Conservation (phyloP, 2,329 filamentous ascomycete species). For the Geosmithia morbida region DNA sequence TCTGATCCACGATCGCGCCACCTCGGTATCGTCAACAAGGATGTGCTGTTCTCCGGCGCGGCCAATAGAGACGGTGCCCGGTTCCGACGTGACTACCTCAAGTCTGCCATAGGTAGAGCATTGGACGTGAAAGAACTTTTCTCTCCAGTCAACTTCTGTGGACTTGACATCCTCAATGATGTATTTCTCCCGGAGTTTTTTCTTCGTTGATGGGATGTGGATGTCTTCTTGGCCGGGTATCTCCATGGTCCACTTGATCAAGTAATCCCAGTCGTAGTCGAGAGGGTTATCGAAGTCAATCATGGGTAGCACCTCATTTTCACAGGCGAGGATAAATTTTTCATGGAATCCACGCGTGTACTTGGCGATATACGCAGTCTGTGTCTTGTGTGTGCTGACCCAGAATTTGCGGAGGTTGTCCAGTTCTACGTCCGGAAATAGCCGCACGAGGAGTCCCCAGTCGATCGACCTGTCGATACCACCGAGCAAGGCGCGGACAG, state of each 20-base stretch:
- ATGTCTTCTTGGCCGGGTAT: constrained; percentile 30
- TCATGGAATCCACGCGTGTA: constrained; percentile 48
- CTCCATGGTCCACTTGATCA: constrained; percentile 53
- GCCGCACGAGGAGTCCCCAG: constrained; percentile 41
- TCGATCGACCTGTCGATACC: constrained; percentile 45
- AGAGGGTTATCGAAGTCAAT: constrained; percentile 49
- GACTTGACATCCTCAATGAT: constrained; percentile 19
- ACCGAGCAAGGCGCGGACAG: constrained; percentile 42
- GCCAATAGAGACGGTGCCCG: constrained; percentile 17
- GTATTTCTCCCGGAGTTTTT: constrained; percentile 27
- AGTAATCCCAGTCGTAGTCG: constrained; percentile 51
- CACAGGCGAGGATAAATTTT: constrained; percentile 51
- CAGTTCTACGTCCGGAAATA: constrained; percentile 39
- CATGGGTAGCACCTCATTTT: constrained; percentile 40
- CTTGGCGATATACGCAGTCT: constrained; percentile 36
- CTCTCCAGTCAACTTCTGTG: constrained; percentile 31
- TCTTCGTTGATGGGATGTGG: constrained; percentile 31
- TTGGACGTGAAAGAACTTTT: constrained; percentile 38
- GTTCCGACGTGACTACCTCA: constrained; percentile 34
- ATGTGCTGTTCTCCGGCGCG: not conserved
- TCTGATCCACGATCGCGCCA: constrained; percentile 45
- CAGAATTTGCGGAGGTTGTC: constrained; percentile 40
- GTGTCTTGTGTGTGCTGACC: constrained; percentile 33
- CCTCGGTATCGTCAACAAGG: constrained; percentile 15
- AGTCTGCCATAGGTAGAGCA: constrained; percentile 43